Evolutionary conservation across 352 stramenopile genomes (phyloP).

Genomic region (Pythium apleroticum): DNA sequence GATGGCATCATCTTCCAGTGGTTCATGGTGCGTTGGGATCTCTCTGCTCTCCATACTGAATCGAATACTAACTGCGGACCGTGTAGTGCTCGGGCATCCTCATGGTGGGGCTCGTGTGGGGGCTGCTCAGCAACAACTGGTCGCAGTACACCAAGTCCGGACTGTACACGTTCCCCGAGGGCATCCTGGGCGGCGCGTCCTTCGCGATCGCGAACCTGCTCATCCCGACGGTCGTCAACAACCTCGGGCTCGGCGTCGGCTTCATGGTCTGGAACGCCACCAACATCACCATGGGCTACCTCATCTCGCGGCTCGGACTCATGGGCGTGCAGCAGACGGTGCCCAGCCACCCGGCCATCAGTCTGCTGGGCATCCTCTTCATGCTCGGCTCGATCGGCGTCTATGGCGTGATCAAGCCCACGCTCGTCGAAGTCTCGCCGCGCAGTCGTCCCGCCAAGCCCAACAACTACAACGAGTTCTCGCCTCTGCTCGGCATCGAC

Average conservation of each 20-base stretch:
- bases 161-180: constrained; percentile 79
- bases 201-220: constrained; percentile 82
- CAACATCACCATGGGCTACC: constrained; percentile 82
- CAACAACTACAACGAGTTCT: constrained; percentile 28
- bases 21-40: constrained; percentile 83
- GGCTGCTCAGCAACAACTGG: constrained; percentile 82
- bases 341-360: constrained; percentile 51
- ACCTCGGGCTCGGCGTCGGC: constrained; percentile 68
- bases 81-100: constrained; percentile 82
- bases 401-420: constrained; percentile 78
- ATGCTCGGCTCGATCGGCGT: constrained; percentile 81
- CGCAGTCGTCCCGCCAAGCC: constrained; percentile 9
- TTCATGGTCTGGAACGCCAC: constrained; percentile 89
- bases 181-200: constrained; percentile 69
- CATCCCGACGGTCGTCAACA: constrained; percentile 87
- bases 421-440: constrained; percentile 29
- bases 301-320: constrained; percentile 70
- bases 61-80: no score
- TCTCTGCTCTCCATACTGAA: no score
- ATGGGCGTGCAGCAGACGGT: constrained; percentile 68
- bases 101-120: constrained; percentile 76
- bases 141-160: constrained; percentile 65
- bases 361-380: constrained; percentile 66
- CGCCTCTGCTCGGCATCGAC: constrained; percentile 33
- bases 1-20: constrained; percentile 89